Conservation (phyloP, 768 basidiomycete species). For the Amanita inopinata region DNA sequence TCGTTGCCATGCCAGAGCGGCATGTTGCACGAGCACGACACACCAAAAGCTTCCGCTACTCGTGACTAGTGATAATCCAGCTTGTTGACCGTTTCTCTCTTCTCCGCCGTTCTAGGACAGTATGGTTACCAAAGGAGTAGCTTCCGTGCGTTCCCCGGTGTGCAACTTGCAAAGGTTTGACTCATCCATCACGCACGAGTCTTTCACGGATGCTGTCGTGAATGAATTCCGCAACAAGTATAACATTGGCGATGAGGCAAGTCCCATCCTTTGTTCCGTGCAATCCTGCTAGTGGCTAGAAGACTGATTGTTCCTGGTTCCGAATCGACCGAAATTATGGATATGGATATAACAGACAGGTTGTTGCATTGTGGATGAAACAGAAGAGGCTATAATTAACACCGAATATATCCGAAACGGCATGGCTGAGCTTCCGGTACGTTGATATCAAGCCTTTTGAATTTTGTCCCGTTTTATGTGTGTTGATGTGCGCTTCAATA, state of each 20-base stretch:
- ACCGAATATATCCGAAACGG: conserved; percentile 59
- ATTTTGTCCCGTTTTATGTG: background rate
- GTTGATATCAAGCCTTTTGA: conserved; percentile 13
- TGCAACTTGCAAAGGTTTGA: conserved; percentile 62
- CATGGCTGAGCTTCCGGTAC: conserved; percentile 64
- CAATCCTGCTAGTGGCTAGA: conserved; percentile 18
- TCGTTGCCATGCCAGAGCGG: background rate
- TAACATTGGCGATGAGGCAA: conserved; percentile 22
- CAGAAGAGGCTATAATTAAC: conserved; percentile 23
- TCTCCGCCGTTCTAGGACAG: conserved; percentile 39
- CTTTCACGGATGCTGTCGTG: conserved; percentile 62
- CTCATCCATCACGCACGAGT: conserved; percentile 47
- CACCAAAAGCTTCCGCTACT: too few species aligned
- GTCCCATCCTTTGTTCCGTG: conserved; percentile 7
- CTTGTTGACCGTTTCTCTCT: background rate
- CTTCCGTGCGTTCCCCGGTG: conserved; percentile 89
- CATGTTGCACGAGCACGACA: too few species aligned
- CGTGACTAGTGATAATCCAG: background rate
- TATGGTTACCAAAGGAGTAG: conserved; percentile 79
- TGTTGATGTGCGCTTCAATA: background rate
- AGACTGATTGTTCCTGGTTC: conserved; percentile 31
- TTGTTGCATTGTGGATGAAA: conserved; percentile 2
- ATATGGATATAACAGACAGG: background rate
- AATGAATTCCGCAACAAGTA: conserved; percentile 60
- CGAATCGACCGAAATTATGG: background rate